Evolutionary conservation across 1,284 basidiomycete species (phyloP), one percentile per base, ranked within the genome.

Genomic region (Afroboletus lepidellus): DNA sequence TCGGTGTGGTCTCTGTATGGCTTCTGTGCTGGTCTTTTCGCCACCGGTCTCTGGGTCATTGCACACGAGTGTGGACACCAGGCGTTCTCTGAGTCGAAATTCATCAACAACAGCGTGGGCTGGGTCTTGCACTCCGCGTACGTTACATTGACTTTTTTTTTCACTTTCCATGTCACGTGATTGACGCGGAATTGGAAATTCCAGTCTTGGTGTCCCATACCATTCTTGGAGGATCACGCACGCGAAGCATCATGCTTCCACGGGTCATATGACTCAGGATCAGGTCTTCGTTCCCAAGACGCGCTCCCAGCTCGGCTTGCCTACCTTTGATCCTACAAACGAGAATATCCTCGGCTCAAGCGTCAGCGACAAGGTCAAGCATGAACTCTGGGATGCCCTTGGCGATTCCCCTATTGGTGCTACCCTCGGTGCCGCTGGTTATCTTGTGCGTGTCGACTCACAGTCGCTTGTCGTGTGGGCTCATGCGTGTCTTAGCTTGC

Each of bases 211-310:
- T 49, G 96, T 99, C 15, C 96, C 97, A 11, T 99, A 95, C 76
- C 95, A 99, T 71, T 93, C 94, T 21, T 99, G 97, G 97, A 83
- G 94, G 58, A 95, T 99, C 70, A 92, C 90, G 5, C 96, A 99
- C 72, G 94, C 85, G 33, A 94, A 94, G 71, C 96, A 99, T 73
- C 96, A 99, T 73, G 97, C 97, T 32, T 88, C 90, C 8, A 98
- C 95, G 15, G 92, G 83, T 33, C 95, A 98, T 74, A 83, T 98
- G 79, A 94, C 90, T 46, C 87, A 96, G 60, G 96, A 99, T 66
- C 94, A 99, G 71, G 97, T 98, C 57, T 98, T 93, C 64, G 94
- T 99, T 6, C 97, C 97, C 50, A 78, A 83, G 58, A 97, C 96
- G 27, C 89, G 94, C 37, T 84, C 85, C 13, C 78, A 94, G 55